Percentiles rank a stretch among this genome's conserved stretches.
Evolutionary conservation across 2,329 filamentous ascomycete genomes (phyloP).

Genomic region (Phyllosticta ampelicida): DNA sequence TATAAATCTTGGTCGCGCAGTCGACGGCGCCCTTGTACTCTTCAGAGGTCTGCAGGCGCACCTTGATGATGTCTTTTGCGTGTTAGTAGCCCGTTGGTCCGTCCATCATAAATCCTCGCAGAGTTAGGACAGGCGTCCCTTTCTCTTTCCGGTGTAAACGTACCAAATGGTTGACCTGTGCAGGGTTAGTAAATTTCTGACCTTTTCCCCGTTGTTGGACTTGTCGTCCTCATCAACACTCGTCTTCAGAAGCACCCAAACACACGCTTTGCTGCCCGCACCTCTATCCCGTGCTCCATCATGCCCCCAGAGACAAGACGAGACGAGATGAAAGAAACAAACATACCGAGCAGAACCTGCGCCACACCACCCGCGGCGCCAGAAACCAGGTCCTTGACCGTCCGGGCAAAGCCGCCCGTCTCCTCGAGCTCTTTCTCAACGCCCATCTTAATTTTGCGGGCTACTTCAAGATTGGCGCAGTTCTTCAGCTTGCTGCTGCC

Average conservation of each 20-base stretch:
- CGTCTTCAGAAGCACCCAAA: no score
- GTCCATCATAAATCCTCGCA: no score
- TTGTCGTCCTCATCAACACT: background rate
- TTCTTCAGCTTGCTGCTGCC: background rate
- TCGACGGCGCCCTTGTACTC: slow-evolving; percentile 71
- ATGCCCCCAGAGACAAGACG: background rate
- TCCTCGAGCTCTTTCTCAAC: slow-evolving; percentile 31
- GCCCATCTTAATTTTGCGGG: slow-evolving; percentile 15
- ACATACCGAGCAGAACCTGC: slow-evolving; percentile 77
- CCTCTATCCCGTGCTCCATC: no score
- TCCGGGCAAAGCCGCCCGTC: slow-evolving; percentile 25
- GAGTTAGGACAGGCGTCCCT: background rate
- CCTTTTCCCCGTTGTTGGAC: no score
- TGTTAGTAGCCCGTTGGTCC: slow-evolving; percentile 12
- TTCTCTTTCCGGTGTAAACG: no score
- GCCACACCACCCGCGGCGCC: slow-evolving; percentile 87
- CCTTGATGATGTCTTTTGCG: slow-evolving; percentile 79
- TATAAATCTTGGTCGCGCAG: slow-evolving; percentile 74
- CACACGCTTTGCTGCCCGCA: no score
- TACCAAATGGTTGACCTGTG: slow-evolving; percentile 55
- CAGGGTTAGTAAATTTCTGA: background rate
- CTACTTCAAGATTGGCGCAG: background rate
- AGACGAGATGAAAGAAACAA: background rate
- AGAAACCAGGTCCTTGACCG: slow-evolving; percentile 80
- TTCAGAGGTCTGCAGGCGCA: slow-evolving; percentile 81